These are phyloP conservation scores for Tubosaeta sp. DNA, from an alignment of 768 basidiomycete genomes.

Conservation along the genomic window DNA sequence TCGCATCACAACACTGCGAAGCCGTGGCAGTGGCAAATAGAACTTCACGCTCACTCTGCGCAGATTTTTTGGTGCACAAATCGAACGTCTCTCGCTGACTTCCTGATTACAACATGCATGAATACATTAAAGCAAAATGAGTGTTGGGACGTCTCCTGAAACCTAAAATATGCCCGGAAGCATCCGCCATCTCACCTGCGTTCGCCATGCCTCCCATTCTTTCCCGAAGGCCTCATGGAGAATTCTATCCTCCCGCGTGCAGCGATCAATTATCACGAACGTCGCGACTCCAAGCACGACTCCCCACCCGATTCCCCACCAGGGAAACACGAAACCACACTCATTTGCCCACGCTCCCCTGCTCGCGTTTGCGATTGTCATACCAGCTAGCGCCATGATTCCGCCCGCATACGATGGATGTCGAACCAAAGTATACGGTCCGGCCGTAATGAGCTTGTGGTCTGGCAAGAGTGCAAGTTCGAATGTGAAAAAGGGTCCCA, in stretches of 20 bases:
- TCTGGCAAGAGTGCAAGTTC: slow-evolving; percentile 23
- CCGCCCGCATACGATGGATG: slow-evolving; percentile 14
- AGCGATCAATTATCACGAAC: slow-evolving; percentile 2
- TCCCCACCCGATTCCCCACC: slow-evolving; percentile 11
- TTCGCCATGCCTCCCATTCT: slow-evolving; percentile 14
- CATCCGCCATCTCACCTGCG: slow-evolving; percentile 6
- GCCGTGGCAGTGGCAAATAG: not conserved
- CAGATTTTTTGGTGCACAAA: not conserved
- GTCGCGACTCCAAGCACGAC: not conserved
- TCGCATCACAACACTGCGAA: too few species aligned
- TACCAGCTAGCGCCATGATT: slow-evolving; percentile 1
- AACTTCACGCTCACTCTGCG: not conserved
- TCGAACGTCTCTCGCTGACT: not conserved
- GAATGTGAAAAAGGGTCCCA: slow-evolving; percentile 39
- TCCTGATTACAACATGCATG: not conserved
- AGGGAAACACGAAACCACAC: not conserved
- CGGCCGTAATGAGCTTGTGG: slow-evolving; percentile 12
- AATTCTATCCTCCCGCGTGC: slow-evolving; percentile 6
- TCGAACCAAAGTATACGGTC: slow-evolving; percentile 11
- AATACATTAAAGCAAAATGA: not conserved
- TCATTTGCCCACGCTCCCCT: slow-evolving; percentile 15
- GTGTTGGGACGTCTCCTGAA: not conserved
- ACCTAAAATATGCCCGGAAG: slow-evolving; percentile 12
- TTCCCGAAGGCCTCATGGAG: slow-evolving; percentile 4
- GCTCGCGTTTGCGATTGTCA: slow-evolving; percentile 5